A percentile compares a stretch with the other conserved stretches of the same genome.
phyloP scores from a whole-genome alignment of 2,329 filamentous ascomycete genomes.

The Nigrospora oryzae region DNA sequence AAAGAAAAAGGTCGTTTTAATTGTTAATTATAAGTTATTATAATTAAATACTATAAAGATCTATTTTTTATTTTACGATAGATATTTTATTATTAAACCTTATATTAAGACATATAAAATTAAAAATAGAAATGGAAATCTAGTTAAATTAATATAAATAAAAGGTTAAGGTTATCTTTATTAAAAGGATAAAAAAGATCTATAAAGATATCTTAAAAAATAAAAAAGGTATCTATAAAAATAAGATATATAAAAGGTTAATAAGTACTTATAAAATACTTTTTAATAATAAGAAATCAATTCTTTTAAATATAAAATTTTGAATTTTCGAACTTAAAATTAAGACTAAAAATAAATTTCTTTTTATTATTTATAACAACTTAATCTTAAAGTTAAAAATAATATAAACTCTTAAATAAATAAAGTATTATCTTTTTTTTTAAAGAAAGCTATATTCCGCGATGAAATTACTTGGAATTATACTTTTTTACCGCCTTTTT shows the following conservation, averaged over 20 bases:
- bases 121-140: not conserved
- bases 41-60: conserved; percentile 1
- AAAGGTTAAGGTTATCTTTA: not conserved
- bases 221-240: not conserved
- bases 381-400: no score
- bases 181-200: not conserved
- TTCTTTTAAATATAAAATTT: not conserved
- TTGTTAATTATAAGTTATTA: conserved; percentile 1
- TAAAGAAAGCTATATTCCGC: no score
- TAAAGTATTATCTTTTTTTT: no score
- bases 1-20: not conserved
- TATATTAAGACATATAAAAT: not conserved
- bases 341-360: no score
- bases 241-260: not conserved
- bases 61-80: not conserved
- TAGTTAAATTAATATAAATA: not conserved
- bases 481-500: no score
- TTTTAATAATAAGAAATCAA: not conserved
- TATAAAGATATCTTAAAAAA: not conserved
- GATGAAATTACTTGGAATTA: no score
- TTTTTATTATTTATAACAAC: no score
- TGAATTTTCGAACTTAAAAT: no score
- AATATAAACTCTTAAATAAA: no score
- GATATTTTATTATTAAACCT: not conserved
- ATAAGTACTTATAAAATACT: not conserved